A percentile compares a stretch with the other conserved stretches of the same genome.
Evolutionary conservation across 176 grass and related monocot species (phyloP).

Genomic region (Olyra latifolia): DNA sequence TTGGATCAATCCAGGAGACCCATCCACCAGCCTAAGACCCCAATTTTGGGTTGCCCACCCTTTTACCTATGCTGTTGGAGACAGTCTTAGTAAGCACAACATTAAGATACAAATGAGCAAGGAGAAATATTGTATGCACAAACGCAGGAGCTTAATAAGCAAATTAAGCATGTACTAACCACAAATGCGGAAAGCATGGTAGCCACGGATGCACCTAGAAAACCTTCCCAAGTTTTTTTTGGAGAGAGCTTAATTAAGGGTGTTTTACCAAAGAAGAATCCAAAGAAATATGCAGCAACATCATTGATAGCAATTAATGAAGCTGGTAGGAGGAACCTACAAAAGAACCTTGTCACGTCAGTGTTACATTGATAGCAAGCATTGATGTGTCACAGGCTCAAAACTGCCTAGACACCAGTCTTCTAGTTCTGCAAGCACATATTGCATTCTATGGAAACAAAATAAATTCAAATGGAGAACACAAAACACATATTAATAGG

Average conservation of each 20-base stretch:
- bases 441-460: neutral
- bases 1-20: too few species aligned
- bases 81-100: neutral
- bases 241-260: slow-evolving; percentile 93
- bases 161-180: slow-evolving; percentile 49
- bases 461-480: neutral
- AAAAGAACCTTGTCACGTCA: slow-evolving; percentile 21
- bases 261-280: slow-evolving; percentile 94
- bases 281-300: slow-evolving; percentile 92
- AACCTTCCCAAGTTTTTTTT: slow-evolving; percentile 95
- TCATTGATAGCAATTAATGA: slow-evolving; percentile 89
- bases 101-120: neutral
- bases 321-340: slow-evolving; percentile 84
- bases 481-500: neutral
- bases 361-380: slow-evolving; percentile 22
- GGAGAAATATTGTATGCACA: neutral
- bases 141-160: neutral
- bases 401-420: neutral
- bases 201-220: slow-evolving; percentile 82
- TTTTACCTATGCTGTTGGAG: too few species aligned
- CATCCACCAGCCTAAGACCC: too few species aligned
- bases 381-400: neutral
- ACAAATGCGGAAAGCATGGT: slow-evolving; percentile 84
- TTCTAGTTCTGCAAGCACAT: neutral
- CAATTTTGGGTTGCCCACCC: too few species aligned